Evolutionary conservation across 306 rosid species (phyloP), one percentile per base, ranked within the genome.

Genomic region (Acacia melanoxylon): DNA sequence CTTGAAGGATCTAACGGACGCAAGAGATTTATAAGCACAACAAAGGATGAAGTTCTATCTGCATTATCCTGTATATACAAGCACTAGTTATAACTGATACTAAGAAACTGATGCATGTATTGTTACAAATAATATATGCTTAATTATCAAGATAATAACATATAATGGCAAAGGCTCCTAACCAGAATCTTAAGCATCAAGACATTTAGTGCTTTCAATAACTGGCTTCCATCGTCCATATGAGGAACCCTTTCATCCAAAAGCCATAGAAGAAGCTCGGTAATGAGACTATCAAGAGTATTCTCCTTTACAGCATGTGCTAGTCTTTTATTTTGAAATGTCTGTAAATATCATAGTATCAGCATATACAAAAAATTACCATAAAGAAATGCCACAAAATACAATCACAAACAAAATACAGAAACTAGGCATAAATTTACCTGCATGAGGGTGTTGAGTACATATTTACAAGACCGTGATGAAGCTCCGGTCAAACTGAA

Each of bases 151-250:
- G 40, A 24, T 24, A 45, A 45, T n/a, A 68, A 37, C 10, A 62
- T 61, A 68, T 42, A 33, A 77, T 73, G 78, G 65, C 5, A 27
- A 5, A 48, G 58, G 72, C 67, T 80, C 77, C 79, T 80, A 71
- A 96, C 99, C 93, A 96, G 86, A 86, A 96, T 96, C 91, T 96
- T 96, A 76, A 96, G 93, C 99, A 96, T 96, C 91, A 96, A 87
- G 44, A 96, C 99, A 73, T 96, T 96, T 86, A 96, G 81, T 46
- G 99, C 99, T 92, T 96, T 96, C 82, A 96, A 82, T 78, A 96
- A 92, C 84, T 96, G 99, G 86, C 99, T 92, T 75, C 99, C 99
- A 85, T 92, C 99, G 82, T 96, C 99, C 98, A 96, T 94, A 85
- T 90, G 97, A 17, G 99, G 97, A 84, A 96, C 99, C 87, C 98